Evolutionary conservation across 495 filamentous ascomycete genomes (phyloP).

Genomic region (Poronia punctata): DNA sequence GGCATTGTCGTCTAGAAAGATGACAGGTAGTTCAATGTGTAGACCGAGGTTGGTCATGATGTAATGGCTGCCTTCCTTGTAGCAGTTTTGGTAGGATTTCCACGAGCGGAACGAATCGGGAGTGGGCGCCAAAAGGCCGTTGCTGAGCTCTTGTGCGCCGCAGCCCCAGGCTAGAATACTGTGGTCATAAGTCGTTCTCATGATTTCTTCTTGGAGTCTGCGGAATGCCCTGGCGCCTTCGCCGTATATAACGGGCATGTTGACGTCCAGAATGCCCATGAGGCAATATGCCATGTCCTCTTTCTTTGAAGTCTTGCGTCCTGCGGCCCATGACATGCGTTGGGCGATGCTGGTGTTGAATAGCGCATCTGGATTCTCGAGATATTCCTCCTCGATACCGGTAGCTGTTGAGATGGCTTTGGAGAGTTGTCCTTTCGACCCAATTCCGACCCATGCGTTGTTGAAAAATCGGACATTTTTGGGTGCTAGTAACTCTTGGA

Average conservation of each 20-base stretch:
- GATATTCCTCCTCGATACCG: neutral
- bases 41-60: too few species aligned
- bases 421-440: neutral
- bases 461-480: slow-evolving; percentile 17
- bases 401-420: neutral
- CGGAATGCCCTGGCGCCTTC: slow-evolving; percentile 19
- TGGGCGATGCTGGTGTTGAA: too few species aligned
- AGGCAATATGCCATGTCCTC: slow-evolving; percentile 21
- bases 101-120: too few species aligned
- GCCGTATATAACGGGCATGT: slow-evolving; percentile 23
- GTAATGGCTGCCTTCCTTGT: too few species aligned
- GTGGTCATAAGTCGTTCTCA: slow-evolving; percentile 24
- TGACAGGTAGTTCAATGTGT: too few species aligned
- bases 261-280: slow-evolving; percentile 22
- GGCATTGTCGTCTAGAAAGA: too few species aligned
- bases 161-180: slow-evolving; percentile 27
- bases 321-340: slow-evolving; percentile 16
- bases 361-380: neutral
- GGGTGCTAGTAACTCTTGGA: slow-evolving; percentile 32
- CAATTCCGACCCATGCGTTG: neutral
- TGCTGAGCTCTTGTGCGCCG: too few species aligned
- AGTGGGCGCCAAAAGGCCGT: too few species aligned
- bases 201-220: slow-evolving; percentile 23
- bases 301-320: slow-evolving; percentile 8
- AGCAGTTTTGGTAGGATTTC: too few species aligned